Conservation (phyloP, 495 filamentous ascomycete genomes). For the Thermothielavioides terrestris region DNA sequence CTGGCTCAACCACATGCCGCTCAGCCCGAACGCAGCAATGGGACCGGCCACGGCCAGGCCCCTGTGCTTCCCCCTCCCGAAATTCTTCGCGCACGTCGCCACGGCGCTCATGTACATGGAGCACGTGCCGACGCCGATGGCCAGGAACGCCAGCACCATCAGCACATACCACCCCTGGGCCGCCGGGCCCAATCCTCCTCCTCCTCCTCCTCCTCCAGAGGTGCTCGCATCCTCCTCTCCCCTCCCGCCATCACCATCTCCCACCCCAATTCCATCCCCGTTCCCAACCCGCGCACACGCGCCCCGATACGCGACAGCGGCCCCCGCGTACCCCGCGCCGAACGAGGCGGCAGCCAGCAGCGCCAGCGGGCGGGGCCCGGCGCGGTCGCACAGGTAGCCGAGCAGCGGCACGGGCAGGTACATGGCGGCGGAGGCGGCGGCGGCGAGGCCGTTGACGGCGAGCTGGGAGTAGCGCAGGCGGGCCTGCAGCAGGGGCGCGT, state of each 20-base stretch:
- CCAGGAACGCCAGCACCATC: constrained; percentile 78
- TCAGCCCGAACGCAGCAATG: constrained; percentile 86
- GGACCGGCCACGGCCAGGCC: constrained; percentile 83
- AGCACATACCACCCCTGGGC: constrained; percentile 67
- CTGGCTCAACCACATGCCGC: constrained; percentile 92
- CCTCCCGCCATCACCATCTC: too few species aligned
- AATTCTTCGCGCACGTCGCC: constrained; percentile 95
- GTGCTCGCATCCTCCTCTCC: constrained; percentile 8
- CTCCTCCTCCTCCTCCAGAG: neutral
- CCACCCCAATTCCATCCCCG: too few species aligned
- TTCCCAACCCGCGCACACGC: too few species aligned
- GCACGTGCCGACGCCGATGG: constrained; percentile 72
- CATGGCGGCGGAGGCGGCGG: constrained; percentile 73
- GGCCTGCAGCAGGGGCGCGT: constrained; percentile 78
- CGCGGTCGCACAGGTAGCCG: constrained; percentile 83
- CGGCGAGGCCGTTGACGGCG: constrained; percentile 81
- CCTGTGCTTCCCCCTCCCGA: constrained; percentile 77
- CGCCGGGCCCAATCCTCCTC: too few species aligned
- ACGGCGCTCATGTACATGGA: constrained; percentile 81
- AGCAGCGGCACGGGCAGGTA: constrained; percentile 85
- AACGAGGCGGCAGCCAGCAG: constrained; percentile 65
- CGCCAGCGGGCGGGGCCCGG: constrained; percentile 66
- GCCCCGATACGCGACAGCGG: constrained; percentile 74
- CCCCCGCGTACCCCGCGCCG: constrained; percentile 71
- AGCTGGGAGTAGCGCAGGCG: constrained; percentile 79